phyloP scores from a whole-genome alignment of 2,329 filamentous ascomycete species.

The Leptosphaerulina australis region DNA sequence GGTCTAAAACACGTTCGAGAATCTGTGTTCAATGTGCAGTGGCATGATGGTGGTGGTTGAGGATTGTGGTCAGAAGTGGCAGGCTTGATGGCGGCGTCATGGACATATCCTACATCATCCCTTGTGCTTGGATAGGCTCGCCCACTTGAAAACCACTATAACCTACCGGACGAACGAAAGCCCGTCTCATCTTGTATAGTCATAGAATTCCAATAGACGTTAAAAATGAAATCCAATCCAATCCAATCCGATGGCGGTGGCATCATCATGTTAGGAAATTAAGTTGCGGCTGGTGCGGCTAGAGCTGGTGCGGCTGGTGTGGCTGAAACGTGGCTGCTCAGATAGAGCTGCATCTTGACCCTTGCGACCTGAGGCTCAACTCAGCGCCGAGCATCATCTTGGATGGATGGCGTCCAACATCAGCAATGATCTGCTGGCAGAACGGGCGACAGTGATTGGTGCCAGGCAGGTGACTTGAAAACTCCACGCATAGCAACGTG shows the following conservation, averaged over 20 bases:
- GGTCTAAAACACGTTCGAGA: slow-evolving; percentile 4
- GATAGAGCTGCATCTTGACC: neutral
- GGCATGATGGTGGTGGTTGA: neutral
- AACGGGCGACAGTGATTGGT: slow-evolving; percentile 5
- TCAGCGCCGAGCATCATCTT: neutral
- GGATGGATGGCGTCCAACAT: slow-evolving; percentile 7
- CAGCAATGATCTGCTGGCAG: slow-evolving; percentile 12
- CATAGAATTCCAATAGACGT: no score
- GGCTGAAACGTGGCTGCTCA: slow-evolving; percentile 13
- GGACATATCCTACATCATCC: no score
- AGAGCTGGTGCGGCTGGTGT: no score
- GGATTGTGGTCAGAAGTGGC: neutral
- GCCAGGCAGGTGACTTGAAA: neutral
- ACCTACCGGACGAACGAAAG: no score
- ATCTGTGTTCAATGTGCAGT: neutral
- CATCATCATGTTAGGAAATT: slow-evolving; percentile 4
- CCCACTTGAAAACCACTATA: no score
- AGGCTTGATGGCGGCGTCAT: neutral
- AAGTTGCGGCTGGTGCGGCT: neutral
- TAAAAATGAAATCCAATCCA: no score
- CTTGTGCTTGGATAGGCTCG: no score
- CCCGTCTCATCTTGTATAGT: no score
- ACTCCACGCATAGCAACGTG: slow-evolving; percentile 9
- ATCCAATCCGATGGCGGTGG: no score
- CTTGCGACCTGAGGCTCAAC: slow-evolving; percentile 1